Base-by-base conservation (phyloP, 2,329 filamentous ascomycete genomes). In the Xylariaceae sp. region DNA sequence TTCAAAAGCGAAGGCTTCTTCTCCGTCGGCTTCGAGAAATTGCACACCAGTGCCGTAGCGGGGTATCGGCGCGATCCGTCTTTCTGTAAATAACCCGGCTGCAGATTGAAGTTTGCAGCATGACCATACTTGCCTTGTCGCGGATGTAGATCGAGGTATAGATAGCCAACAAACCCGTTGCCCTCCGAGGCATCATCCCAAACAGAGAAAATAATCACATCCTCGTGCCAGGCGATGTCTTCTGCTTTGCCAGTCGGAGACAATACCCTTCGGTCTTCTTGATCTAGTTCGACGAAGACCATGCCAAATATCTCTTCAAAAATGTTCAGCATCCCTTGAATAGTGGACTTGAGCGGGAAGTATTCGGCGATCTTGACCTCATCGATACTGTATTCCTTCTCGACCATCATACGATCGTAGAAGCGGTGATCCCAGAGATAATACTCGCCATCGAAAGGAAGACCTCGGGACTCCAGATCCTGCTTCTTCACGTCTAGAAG, bases 241-340 rank as follows among this genome's bases (percentile, higher is more conserved):
- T 81, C 77, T 8, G 78, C 80, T 63, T 83, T 84, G 45, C 80
- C 80, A 2, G 80, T 84, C 8, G 83, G 77, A 40, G 83, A 85
- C 48, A 88, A 66, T 32, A 73, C 72, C 40, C 79, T 74, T 27
- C 83, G 76, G 53, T 88, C 86, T 48, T 83, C 79, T 3, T 77
- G 73, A 38, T 75, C 76, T 20, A 93, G 72, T 68, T 91, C 79
- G 14, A 91, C 79, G 58, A 93, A 93, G 5, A 81, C 79, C 27
- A 94, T 74, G 14, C 88, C 88, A 54, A 94, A 89, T 5, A 93
- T 74, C 62, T 88, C 76, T 67, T 93, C 86, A 53, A 93, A 93
- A 58, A 92, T 92, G 57, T 82, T 77, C 38, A 93, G 73, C 88
- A 94, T 92, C 45, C 82, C 84, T 22, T 76, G 75, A 40, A 93